Evolutionary conservation across 352 stramenopile genomes (phyloP).

Genomic region (Phytophthora pluvialis): DNA sequence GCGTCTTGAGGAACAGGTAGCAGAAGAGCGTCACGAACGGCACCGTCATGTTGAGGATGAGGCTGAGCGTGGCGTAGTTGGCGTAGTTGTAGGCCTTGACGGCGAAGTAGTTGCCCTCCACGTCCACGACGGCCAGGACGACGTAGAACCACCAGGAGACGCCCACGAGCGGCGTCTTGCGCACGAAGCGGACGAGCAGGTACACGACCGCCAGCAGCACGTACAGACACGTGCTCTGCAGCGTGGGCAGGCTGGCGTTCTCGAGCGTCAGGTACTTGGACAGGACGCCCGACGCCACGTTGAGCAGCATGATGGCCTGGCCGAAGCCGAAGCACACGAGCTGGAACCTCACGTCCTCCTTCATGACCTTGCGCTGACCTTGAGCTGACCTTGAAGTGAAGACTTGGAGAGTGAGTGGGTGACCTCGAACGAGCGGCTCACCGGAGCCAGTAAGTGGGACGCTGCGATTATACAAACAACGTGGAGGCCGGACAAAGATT

Average conservation of each 20-base stretch:
- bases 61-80: slow-evolving; percentile 70
- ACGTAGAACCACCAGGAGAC: slow-evolving; percentile 70
- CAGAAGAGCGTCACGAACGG: slow-evolving; percentile 73
- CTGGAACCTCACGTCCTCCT: slow-evolving; percentile 46
- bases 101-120: slow-evolving; percentile 77
- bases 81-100: slow-evolving; percentile 78
- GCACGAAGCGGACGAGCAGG: slow-evolving; percentile 43
- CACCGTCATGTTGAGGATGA: slow-evolving; percentile 76
- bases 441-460: slow-evolving; percentile 12
- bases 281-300: slow-evolving; percentile 59
- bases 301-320: slow-evolving; percentile 73
- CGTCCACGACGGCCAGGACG: slow-evolving; percentile 60
- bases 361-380: slow-evolving; percentile 7
- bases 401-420: slow-evolving; percentile 19
- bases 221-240: slow-evolving; percentile 70
- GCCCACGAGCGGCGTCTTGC: slow-evolving; percentile 42
- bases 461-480: slow-evolving; percentile 23
- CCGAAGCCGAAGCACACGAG: slow-evolving; percentile 69
- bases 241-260: slow-evolving; percentile 56
- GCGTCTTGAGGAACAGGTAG: slow-evolving; percentile 71
- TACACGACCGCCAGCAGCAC: slow-evolving; percentile 58
- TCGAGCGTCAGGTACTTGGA: slow-evolving; percentile 67
- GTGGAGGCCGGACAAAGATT: slow-evolving; percentile 23
- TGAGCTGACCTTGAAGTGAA: slow-evolving; percentile 16
- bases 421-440: slow-evolving; percentile 9